Evolutionary conservation across 331 rosid genomes (phyloP).

Genomic region (Cydonia oblonga): DNA sequence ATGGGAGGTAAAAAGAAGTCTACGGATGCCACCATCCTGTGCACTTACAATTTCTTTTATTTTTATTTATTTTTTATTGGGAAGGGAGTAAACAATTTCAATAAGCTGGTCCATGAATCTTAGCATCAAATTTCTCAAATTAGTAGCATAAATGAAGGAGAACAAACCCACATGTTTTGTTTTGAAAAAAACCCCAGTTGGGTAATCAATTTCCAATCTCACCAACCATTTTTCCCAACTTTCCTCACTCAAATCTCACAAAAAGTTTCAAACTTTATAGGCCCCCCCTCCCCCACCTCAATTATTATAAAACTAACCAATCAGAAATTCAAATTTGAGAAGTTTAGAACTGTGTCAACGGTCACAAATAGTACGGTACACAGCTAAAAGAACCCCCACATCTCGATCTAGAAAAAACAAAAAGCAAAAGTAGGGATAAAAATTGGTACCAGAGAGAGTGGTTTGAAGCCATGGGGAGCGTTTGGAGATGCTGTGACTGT

Average conservation of each 20-base stretch:
- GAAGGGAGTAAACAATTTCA: neutral
- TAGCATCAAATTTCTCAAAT: neutral
- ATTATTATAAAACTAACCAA: neutral
- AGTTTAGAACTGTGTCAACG: slow-evolving; percentile 4
- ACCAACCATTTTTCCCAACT: neutral
- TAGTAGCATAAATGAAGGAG: neutral
- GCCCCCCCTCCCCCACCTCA: slow-evolving; percentile 5
- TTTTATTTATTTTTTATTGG: neutral
- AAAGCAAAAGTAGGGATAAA: too few relatives aligned
- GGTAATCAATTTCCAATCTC: neutral
- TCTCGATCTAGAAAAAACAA: too few relatives aligned
- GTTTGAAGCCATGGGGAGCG: slow-evolving; percentile 80
- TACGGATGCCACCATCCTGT: too few relatives aligned
- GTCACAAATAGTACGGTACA: slow-evolving; percentile 7
- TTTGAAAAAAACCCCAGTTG: neutral
- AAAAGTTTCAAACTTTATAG: neutral
- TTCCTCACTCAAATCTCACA: neutral
- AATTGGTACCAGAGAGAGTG: slow-evolving; percentile 50
- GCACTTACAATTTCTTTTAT: neutral
- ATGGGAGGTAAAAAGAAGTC: too few relatives aligned
- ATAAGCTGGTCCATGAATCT: neutral
- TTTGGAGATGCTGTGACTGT: slow-evolving; percentile 32
- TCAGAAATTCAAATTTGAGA: neutral
- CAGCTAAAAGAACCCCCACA: too few relatives aligned
- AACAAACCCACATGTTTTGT: neutral